Evolutionary conservation across 192 early-diverging fungal genomes (phyloP).

Genomic region (Backusella sp.): DNA sequence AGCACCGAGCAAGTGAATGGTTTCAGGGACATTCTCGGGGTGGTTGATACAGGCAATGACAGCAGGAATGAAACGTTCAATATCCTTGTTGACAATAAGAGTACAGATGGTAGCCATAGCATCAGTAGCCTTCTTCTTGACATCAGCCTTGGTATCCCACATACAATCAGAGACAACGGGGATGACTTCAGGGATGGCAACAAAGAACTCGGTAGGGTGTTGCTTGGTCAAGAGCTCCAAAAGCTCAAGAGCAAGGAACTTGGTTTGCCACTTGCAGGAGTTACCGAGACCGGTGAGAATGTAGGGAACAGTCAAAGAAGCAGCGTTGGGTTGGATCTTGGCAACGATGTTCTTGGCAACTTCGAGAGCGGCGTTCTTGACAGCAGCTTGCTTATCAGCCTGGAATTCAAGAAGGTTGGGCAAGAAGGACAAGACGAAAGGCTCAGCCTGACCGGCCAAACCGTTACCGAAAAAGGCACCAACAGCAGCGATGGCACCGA

Average conservation of each 20-base stretch:
- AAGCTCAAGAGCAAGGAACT: constrained; percentile 50
- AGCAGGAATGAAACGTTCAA: constrained; percentile 73
- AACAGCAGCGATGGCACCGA: constrained; percentile 62
- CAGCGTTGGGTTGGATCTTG: constrained; percentile 46
- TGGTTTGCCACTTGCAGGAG: constrained; percentile 77
- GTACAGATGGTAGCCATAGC: constrained; percentile 69
- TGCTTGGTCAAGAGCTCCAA: constrained; percentile 42
- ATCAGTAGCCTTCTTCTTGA: constrained; percentile 58
- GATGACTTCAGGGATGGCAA: constrained; percentile 61
- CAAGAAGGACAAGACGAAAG: constrained; percentile 63
- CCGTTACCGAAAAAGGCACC: constrained; percentile 48
- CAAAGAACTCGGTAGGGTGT: constrained; percentile 48
- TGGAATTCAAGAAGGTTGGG: constrained; percentile 61
- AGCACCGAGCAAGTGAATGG: constrained; percentile 73
- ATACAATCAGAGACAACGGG: constrained; percentile 73
- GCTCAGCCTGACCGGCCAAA: constrained; percentile 58
- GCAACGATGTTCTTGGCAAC: constrained; percentile 44
- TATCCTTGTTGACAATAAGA: constrained; percentile 77
- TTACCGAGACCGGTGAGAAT: constrained; percentile 66
- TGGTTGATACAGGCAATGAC: constrained; percentile 72
- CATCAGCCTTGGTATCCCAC: constrained; percentile 83
- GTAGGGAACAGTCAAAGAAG: constrained; percentile 58
- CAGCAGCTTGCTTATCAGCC: constrained; percentile 51
- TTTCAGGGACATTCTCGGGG: constrained; percentile 77
- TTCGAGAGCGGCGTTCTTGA: constrained; percentile 42